Evolutionary conservation across 2,329 filamentous ascomycete genomes (phyloP).

Genomic region (Aureobasidium melanogenum): DNA sequence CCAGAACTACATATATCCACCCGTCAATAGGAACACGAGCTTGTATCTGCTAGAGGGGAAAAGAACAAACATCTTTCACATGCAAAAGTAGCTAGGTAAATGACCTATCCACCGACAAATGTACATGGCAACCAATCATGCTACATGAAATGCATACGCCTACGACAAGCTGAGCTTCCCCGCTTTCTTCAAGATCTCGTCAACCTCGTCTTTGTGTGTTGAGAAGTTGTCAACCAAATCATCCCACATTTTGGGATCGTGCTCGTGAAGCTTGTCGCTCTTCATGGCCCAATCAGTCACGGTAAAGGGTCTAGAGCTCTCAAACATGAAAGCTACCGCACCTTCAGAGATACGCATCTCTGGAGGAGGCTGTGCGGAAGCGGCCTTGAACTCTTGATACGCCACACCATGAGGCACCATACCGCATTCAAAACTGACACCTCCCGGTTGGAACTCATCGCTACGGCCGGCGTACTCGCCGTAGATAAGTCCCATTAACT

Average conservation of each 20-base stretch:
- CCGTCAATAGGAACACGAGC: background rate
- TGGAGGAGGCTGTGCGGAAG: constrained; percentile 40
- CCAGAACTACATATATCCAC: background rate
- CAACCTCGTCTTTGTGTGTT: constrained; percentile 27
- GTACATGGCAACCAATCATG: background rate
- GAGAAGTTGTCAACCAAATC: constrained; percentile 30
- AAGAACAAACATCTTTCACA: constrained; percentile 5
- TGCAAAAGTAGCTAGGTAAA: constrained; percentile 4
- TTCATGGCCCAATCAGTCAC: constrained; percentile 14
- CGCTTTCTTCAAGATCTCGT: constrained; percentile 17
- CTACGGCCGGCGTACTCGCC: constrained; percentile 29
- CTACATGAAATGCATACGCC: background rate
- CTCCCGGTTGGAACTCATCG: constrained; percentile 35
- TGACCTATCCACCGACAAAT: constrained; percentile 1
- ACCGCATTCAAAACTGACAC: constrained; percentile 29
- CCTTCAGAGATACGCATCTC: constrained; percentile 37
- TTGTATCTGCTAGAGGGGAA: background rate
- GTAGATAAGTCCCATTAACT: constrained; percentile 30
- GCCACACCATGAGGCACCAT: constrained; percentile 32
- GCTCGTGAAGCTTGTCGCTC: constrained; percentile 32
- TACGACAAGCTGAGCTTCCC: constrained; percentile 13
- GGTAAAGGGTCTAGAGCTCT: constrained; percentile 20
- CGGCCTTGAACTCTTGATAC: constrained; percentile 38
- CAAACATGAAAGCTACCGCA: constrained; percentile 35
- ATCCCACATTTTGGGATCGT: constrained; percentile 26